Percentiles rank a stretch among this genome's conserved stretches.
phyloP scores from a whole-genome alignment of 2,329 filamentous ascomycete genomes.

The Talaromyces funiculosus region DNA sequence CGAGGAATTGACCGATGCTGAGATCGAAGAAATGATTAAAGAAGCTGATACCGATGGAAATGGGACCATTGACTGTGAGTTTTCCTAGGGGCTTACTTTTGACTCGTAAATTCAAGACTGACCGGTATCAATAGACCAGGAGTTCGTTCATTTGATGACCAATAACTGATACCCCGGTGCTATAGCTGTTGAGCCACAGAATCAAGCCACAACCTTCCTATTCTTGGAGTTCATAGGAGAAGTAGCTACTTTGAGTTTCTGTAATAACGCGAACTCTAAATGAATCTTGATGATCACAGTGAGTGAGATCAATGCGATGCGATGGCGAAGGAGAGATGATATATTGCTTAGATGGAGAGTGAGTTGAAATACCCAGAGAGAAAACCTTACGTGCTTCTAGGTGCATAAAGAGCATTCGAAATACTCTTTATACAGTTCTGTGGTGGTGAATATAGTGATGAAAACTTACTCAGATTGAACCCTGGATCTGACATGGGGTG shows the following conservation, averaged over 20 bases:
- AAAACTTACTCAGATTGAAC: no score
- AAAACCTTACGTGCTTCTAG: not conserved
- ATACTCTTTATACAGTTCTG: no score
- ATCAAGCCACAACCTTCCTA: not conserved
- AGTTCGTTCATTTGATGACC: not conserved
- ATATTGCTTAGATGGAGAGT: not conserved
- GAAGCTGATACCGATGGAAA: conserved; percentile 87
- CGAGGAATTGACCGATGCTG: conserved; percentile 84
- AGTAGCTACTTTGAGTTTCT: not conserved
- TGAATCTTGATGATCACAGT: no score
- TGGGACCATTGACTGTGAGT: conserved; percentile 79
- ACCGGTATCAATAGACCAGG: not conserved
- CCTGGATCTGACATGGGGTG: no score
- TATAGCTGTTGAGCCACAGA: not conserved
- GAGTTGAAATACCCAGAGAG: not conserved
- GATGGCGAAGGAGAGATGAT: not conserved
- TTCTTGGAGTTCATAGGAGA: no score
- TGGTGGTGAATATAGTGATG: no score
- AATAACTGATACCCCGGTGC: not conserved
- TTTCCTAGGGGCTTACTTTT: not conserved
- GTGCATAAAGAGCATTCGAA: no score
- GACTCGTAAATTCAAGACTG: not conserved
- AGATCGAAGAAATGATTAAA: conserved; percentile 90
- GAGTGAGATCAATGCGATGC: not conserved
- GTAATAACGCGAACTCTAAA: no score